These are phyloP conservation scores for Toxoplasma gondii DNA, from an alignment of 169 alveolate genomes.

Conservation along the genomic window DNA sequence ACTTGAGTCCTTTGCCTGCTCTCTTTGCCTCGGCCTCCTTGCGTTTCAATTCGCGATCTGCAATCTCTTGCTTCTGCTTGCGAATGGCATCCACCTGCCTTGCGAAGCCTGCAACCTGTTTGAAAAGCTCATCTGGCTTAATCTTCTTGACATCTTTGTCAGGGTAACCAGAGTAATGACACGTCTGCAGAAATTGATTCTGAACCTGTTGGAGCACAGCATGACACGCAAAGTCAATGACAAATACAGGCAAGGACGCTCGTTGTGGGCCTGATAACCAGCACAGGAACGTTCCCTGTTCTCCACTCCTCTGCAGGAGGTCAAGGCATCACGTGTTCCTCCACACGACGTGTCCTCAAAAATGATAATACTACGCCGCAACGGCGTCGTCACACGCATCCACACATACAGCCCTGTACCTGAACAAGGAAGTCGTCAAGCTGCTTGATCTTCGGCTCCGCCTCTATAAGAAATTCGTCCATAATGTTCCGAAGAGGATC, in stretches of 20 bases:
- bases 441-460: slow-evolving; percentile 69
- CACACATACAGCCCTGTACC: not conserved
- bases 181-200: slow-evolving; percentile 79
- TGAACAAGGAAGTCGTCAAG: slow-evolving; percentile 54
- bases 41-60: slow-evolving; percentile 76
- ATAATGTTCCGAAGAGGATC: slow-evolving; percentile 74
- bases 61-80: slow-evolving; percentile 81
- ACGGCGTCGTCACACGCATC: too few species aligned
- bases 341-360: not conserved
- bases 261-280: not conserved
- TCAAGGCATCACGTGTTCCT: not conserved
- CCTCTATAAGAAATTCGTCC: slow-evolving; percentile 70
- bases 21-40: slow-evolving; percentile 77
- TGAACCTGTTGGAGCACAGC: slow-evolving; percentile 73
- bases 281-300: not conserved
- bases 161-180: slow-evolving; percentile 83
- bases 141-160: slow-evolving; percentile 85
- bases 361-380: too few species aligned
- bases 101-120: slow-evolving; percentile 84
- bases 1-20: slow-evolving; percentile 32
- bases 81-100: slow-evolving; percentile 82
- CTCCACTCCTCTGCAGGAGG: not conserved
- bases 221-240: not conserved
- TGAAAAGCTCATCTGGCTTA: slow-evolving; percentile 85
- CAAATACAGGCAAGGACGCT: not conserved